phyloP scores from a whole-genome alignment of 257 asterid genomes.

The Solanum etuberosum region DNA sequence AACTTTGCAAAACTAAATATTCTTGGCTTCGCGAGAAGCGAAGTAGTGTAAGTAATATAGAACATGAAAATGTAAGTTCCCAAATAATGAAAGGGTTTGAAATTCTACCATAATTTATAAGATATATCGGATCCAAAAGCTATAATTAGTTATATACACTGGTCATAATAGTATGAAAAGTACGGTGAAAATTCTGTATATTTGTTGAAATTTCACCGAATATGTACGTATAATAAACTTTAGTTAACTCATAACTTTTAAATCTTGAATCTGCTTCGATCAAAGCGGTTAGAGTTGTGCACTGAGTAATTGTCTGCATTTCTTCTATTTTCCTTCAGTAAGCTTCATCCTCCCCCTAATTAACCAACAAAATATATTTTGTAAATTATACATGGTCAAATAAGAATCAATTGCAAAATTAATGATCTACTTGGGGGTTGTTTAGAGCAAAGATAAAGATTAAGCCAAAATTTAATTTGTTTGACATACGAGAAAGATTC shows the following conservation, averaged over 20 bases:
- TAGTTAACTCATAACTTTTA: neutral
- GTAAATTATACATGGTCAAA: neutral
- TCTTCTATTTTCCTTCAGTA: slow-evolving; percentile 2
- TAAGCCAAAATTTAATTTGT: neutral
- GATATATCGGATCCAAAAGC: no score
- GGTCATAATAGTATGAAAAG: neutral
- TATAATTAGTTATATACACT: neutral
- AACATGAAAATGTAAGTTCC: neutral
- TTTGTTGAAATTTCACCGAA: neutral
- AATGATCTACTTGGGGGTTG: neutral
- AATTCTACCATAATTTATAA: no score
- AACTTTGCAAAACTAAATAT: no score
- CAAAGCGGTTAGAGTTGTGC: neutral
- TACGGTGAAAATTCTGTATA: neutral
- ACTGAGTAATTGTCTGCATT: neutral
- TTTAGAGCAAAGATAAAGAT: neutral
- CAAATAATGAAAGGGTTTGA: neutral
- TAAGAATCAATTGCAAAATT: neutral
- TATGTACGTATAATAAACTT: neutral
- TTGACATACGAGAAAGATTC: neutral
- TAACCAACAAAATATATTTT: neutral
- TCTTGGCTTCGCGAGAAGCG: no score
- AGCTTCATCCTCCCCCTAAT: slow-evolving; percentile 38
- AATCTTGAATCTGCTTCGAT: neutral
- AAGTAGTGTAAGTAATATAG: no score